Percentiles rank a stretch among this genome's conserved stretches.
phyloP scores from a whole-genome alignment of 108 stramenopile species.

The Thalassiosira profunda region DNA sequence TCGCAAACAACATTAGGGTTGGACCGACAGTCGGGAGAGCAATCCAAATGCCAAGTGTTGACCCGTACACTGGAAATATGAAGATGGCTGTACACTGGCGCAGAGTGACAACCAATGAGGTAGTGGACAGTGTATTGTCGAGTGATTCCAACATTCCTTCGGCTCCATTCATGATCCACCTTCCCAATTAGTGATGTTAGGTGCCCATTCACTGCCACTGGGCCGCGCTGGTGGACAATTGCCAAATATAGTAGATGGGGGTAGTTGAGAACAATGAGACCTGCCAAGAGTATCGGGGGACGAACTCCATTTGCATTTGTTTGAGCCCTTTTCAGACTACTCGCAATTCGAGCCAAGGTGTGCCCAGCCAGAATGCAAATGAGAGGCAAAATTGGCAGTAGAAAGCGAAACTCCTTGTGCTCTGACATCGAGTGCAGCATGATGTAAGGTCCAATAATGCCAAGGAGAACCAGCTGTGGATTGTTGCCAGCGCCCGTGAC shows the following conservation, averaged over 20 bases:
- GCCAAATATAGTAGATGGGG: constrained; percentile 69
- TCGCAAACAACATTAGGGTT: constrained; percentile 61
- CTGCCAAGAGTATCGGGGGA: background rate
- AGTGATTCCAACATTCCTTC: constrained; percentile 14
- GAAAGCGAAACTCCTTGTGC: constrained; percentile 97
- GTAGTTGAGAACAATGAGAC: constrained; percentile 50
- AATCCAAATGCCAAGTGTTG: constrained; percentile 74
- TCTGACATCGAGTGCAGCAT: constrained; percentile 83
- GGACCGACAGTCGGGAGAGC: constrained; percentile 76
- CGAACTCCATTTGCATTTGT: background rate
- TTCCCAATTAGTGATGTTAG: constrained; percentile 50
- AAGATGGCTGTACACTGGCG: constrained; percentile 82
- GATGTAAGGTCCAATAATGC: constrained; percentile 59
- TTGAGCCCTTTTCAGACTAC: background rate
- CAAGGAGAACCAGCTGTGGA: constrained; percentile 50
- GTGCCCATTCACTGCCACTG: constrained; percentile 65
- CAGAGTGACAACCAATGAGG: constrained; percentile 87
- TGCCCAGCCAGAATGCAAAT: constrained; percentile 75
- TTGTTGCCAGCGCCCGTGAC: constrained; percentile 1
- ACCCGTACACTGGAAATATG: constrained; percentile 51
- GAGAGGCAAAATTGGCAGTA: constrained; percentile 92
- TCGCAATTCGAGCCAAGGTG: constrained; percentile 8
- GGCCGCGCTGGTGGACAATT: constrained; percentile 74
- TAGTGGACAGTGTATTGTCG: constrained; percentile 60
- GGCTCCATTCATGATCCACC: background rate